Evolutionary conservation across 768 basidiomycete species (phyloP), one percentile per base, ranked within the genome.

Genomic region (Cystobasidium ongulense): DNA sequence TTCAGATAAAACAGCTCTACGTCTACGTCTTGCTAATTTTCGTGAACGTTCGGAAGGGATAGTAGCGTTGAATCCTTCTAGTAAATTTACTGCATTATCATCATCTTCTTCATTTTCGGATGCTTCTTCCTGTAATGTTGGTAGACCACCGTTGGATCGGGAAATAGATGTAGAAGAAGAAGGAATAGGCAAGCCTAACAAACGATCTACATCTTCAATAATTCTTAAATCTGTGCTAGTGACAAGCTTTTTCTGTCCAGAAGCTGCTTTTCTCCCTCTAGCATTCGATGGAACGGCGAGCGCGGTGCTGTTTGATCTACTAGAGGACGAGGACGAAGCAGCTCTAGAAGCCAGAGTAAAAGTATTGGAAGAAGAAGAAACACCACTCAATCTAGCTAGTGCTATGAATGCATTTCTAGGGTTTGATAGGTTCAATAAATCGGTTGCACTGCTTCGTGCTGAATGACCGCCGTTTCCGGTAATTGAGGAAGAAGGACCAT

Each of bases 11-110:
- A 35, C 53, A 15, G 68, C 68, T 35, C 68, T 54, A 33, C 41
- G 2, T 35, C 36, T 54, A 21, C 68, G 23, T 17, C 68, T 31
- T 59, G 68, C 54, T 31, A 31, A 13, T 54, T 71, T 71, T 33
- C 68, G 68, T 33, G n/a, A 31, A 1, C 53, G 3, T n/a, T 53
- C 68, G 2, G 68, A 71, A 33, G 68, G 68, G 13, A 71, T 71
- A 15, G 68, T 71, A 23, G 68, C 68, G 17, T 59, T 54, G 43
- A 71, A 71, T 54, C 68, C 68, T n/a, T 71, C 68, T 13, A 71
- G n/a, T 4, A 71, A 35, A 27, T 31, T 29, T 8, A 71, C 68
- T 36, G 27, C 68, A 8, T 71, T 29, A 27, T 70, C 67, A 13
- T 57, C 68, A 43, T 36, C 41, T 18, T 71, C 52, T 43, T 38